Base-by-base conservation (phyloP, 2,329 filamentous ascomycete genomes). In the Tolypocladium sp. region DNA sequence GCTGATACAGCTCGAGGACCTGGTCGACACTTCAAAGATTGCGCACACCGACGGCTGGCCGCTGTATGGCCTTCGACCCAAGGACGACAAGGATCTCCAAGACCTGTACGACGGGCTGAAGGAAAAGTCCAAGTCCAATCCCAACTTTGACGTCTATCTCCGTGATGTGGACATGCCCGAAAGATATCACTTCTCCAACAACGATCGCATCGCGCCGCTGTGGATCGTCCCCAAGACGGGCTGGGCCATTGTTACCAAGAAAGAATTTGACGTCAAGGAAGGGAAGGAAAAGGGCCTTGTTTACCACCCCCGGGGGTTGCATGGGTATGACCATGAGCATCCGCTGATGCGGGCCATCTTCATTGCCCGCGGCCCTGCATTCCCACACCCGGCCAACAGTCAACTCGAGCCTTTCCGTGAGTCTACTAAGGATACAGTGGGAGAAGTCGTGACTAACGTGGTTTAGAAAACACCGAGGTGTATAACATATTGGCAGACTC, bases 311-410 rank as follows among this genome's bases (percentile, higher is more conserved):
- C 83, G 82, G 35, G 94, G 94, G 2, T 77, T 99, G 2, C 94
- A 99, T 69, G 94, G 94, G 2, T 99, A 97, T 70, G 94, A 99
- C 70, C 88, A 96, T 67, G 88, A 96, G 68, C 88, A 99, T 70
- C 92, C 93, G 0, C 79, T 99, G 52, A 99, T 99, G 94, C 81
- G 94, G 44, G 93, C 94, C 0, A 95, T 99, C 51, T 99, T 99
- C 67, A 81, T 97, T 55, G 94, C 94, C 1, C 81, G 91, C 44
- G 94, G 94, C 0, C 94, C 94, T 4, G 92, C 93, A 0, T 99
- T 99, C 69, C 90, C 91, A 0, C 92, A 97, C 67, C 77, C 83
- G 44, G 86, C 90, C 0, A 92, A 94, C 66, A 95, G 90, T 71
- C 83, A 86, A 63, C 74, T 97, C 38, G 85, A 90, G 38, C 79